Conservation (phyloP, 441 rosid genomes). For the Aquilaria agallochum region DNA sequence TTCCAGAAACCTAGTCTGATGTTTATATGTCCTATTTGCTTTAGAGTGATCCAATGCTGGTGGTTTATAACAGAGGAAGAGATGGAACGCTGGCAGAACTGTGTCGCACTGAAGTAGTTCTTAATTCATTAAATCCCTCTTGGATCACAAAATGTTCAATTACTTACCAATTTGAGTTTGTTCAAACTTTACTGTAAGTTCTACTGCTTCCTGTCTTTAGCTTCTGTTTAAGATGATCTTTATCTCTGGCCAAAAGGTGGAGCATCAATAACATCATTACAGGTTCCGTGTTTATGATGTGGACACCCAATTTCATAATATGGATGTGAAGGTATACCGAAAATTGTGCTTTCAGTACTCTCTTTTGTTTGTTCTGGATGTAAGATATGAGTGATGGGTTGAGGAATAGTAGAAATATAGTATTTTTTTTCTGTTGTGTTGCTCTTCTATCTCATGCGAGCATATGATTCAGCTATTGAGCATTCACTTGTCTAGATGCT, state of each 20-base stretch:
- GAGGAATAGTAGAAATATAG: no score
- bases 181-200: conserved; percentile 82
- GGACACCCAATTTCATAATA: conserved; percentile 74
- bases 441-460: conserved; percentile 2
- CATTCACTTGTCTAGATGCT: conserved; percentile 52
- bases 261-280: conserved; percentile 5
- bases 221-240: not conserved
- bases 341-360: not conserved
- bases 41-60: conserved; percentile 97
- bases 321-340: conserved; percentile 59
- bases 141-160: conserved; percentile 62
- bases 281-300: conserved; percentile 80
- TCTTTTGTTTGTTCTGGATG: no score
- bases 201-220: no score
- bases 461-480: conserved; percentile 7
- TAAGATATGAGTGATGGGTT: no score
- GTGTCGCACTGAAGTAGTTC: conserved; percentile 78
- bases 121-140: conserved; percentile 75
- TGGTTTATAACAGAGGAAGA: conserved; percentile 55
- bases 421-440: no score
- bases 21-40: not conserved
- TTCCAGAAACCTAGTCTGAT: no score
- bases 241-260: no score
- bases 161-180: conserved; percentile 66
- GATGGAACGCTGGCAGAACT: conserved; percentile 66